Conservation (phyloP, 345 rosid species). For the Melastoma malabathricum region DNA sequence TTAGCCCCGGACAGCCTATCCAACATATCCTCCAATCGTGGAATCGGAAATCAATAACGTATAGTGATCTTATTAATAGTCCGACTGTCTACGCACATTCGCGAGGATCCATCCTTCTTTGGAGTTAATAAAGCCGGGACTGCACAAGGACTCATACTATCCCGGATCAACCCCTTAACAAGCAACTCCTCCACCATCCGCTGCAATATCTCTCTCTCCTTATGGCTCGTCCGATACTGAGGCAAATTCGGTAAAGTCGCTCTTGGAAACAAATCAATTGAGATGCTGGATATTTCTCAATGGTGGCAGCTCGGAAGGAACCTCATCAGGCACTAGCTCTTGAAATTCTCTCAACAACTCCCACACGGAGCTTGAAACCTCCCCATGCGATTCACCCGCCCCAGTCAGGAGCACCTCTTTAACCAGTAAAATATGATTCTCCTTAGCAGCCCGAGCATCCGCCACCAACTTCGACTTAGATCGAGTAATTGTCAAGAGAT, state of each 20-base stretch:
- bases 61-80: not conserved
- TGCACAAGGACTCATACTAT: slow-evolving; percentile 10
- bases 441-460: too few relatives aligned
- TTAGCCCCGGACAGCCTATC: not conserved
- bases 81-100: not conserved
- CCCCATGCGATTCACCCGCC: too few relatives aligned
- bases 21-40: not conserved
- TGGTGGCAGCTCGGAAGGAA: not conserved
- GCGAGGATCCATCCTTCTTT: not conserved
- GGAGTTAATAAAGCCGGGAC: too few relatives aligned
- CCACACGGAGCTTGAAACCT: too few relatives aligned
- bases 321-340: too few relatives aligned
- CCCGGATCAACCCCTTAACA: not conserved
- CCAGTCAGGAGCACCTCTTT: too few relatives aligned
- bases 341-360: too few relatives aligned
- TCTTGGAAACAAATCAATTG: not conserved
- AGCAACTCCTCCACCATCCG: not conserved
- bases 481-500: too few relatives aligned
- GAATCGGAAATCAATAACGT: not conserved
- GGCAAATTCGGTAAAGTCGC: too few relatives aligned
- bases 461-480: too few relatives aligned
- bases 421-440: too few relatives aligned
- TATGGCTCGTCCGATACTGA: too few relatives aligned
- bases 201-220: not conserved
- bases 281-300: not conserved